Evolutionary conservation across 2,329 filamentous ascomycete species (phyloP), one percentile per base, ranked within the genome.

Genomic region (Fusarium tupiense): DNA sequence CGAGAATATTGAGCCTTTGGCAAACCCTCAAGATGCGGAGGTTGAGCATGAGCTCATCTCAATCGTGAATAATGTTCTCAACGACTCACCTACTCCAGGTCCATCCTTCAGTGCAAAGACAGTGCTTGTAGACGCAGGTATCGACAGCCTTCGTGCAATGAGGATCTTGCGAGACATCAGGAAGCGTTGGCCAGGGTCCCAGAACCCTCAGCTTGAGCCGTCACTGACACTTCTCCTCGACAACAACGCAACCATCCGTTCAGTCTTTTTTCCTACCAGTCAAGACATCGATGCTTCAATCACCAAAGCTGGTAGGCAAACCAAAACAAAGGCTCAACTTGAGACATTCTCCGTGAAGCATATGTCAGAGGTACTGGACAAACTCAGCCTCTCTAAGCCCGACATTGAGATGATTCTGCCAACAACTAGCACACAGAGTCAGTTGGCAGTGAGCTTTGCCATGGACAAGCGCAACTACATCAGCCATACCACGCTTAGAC

Each of bases 121-220:
- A 3, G 17, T 16, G 1, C 59, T 72, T 3, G n/a, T 11, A 0
- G 44, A 73, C 12, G 40, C 49, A 41, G 70, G 70, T 0, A 60
- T 72, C 1, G 70, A 72, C 20, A 72, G 70, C 37, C 64, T 72
- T 10, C 54, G 49, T 12, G 70, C 64, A 16, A 72, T 72, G 70
- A 68, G 64, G 5, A 22, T 70, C 1, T 20, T 72, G 26, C 37
- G 69, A n/a, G 64, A 73, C 7, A 49, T 72, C 8, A 50, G 69
- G 19, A 41, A 50, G 33, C 33, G 50, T 3, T 69, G 64, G 69
- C 14, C 64, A 24, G 37, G 4, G 1, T 43, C 38, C 1, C 12
- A 16, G 12, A 16, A 7, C 13, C 9, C 7, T 9, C 26, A 5
- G 4, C 49, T 72, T 0, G 54, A 72, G 7, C 69, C 70, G n/a